Base-by-base conservation (phyloP, 495 filamentous ascomycete species). In the Apodospora peruviana region DNA sequence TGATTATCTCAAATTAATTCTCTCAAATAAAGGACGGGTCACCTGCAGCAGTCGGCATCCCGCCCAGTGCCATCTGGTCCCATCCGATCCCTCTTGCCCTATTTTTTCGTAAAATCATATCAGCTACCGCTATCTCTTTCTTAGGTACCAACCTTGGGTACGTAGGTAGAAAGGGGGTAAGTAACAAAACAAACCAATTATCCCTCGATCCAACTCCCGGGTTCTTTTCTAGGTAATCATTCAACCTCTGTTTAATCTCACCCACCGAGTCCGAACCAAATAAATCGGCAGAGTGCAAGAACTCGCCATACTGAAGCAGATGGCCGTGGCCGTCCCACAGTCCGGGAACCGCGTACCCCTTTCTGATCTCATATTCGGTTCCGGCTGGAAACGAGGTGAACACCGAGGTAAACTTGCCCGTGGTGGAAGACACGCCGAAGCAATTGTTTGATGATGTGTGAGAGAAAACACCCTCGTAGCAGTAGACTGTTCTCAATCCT, bases 241-340 rank as follows among this genome's bases (percentile, higher is more conserved):
- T 64, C 12, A 85, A 57, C 19, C 76, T 62, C 11, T 38, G 38
- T 43, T 68, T 65, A 14, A 82, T 70, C 21, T 81, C 78, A 1
- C 65, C 66, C 38, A 76, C 60, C 22, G 76, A 75, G 21, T 54
- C 45, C 0, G 74, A 63, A 0, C 78, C 81, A 56, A 83, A 84
- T 8, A 86, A 55, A 46, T 78, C 71, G 0, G 78, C 82, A 27
- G 73, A 77, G 50, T 80, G 71, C 50, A 85, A 57, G 53, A 83
- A 82, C 61, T 86, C 80, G 17, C 82, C 82, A 58, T 82, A 84
- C 51, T 70, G 71, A 19, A 83, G 51, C 49, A 85, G 53, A 56
- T 86, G 82, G 0, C 80, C 82, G 48, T 86, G 82, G 0, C 78
- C 80, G 48, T 86, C 82, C 76, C 81, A 84, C 3, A 86, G 58